A percentile compares a stretch with the other conserved stretches of the same genome.
These are phyloP conservation scores for Spiraea crenata DNA, from an alignment of 331 rosid genomes.

Conservation along the genomic window DNA sequence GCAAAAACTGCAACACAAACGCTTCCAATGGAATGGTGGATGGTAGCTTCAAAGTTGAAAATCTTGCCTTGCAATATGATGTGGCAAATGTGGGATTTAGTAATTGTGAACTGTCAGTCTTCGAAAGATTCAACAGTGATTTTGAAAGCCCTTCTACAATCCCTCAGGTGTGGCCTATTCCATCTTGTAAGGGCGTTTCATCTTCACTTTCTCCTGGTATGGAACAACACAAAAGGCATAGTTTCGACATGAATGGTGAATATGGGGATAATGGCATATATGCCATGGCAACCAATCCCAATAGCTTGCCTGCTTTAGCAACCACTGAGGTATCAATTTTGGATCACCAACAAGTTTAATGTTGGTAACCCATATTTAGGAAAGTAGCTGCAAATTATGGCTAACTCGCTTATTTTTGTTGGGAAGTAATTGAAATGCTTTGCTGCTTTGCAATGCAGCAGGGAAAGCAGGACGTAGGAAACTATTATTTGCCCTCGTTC, in stretches of 20 bases:
- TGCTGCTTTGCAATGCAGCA: slow-evolving; percentile 8
- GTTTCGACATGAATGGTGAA: slow-evolving; percentile 10
- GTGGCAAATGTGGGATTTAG: slow-evolving; percentile 3
- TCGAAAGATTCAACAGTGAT: slow-evolving; percentile 12
- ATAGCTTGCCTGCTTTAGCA: slow-evolving; percentile 13
- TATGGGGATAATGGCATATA: slow-evolving; percentile 9
- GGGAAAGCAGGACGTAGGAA: slow-evolving; percentile 17
- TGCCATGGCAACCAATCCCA: slow-evolving; percentile 10
- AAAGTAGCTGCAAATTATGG: neutral
- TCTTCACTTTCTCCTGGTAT: slow-evolving; percentile 14
- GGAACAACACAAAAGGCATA: slow-evolving; percentile 10
- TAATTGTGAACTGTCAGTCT: slow-evolving; percentile 1
- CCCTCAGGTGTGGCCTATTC: slow-evolving; percentile 22
- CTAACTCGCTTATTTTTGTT: neutral
- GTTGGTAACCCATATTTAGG: neutral
- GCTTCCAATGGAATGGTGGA: neutral
- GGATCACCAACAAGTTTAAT: neutral
- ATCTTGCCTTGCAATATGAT: slow-evolving; percentile 7
- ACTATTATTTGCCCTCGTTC: slow-evolving; percentile 18
- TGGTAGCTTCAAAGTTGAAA: neutral
- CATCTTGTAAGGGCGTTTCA: slow-evolving; percentile 21
- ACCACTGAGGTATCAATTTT: slow-evolving; percentile 20
- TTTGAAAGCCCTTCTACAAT: slow-evolving; percentile 18
- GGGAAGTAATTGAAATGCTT: neutral
- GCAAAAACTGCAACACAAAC: neutral